A percentile compares a stretch with the other conserved stretches of the same genome.
These are phyloP conservation scores for Termitomyces sp. DNA, from an alignment of 768 basidiomycete genomes.

Conservation along the genomic window DNA sequence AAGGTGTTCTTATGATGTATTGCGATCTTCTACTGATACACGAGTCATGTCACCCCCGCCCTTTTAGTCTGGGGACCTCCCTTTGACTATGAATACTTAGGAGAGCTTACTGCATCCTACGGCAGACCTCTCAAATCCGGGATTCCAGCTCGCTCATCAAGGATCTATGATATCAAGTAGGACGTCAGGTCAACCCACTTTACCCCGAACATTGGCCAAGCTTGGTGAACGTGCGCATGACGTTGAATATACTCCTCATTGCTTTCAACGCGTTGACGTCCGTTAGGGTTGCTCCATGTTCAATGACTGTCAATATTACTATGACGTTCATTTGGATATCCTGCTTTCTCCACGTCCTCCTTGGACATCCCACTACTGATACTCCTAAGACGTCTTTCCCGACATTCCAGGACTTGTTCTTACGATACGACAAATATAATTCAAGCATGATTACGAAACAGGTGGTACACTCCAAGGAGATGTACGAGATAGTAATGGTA, in stretches of 20 bases:
- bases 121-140: neutral
- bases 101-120: neutral
- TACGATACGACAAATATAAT: neutral
- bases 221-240: neutral
- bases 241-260: neutral
- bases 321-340: neutral
- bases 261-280: neutral
- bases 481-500: neutral
- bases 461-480: neutral
- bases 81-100: neutral
- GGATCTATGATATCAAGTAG: neutral
- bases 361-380: neutral
- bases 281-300: neutral
- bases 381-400: neutral
- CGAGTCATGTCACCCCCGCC: neutral
- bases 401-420: neutral
- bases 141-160: neutral
- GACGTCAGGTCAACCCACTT: slow-evolving; percentile 1
- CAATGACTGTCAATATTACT: neutral
- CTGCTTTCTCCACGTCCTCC: neutral
- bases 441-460: neutral
- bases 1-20: neutral
- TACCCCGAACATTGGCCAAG: neutral
- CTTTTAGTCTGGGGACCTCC: neutral
- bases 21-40: neutral